phyloP scores from a whole-genome alignment of 805 yeast genomes.

The Candida nonsorbophila region DNA sequence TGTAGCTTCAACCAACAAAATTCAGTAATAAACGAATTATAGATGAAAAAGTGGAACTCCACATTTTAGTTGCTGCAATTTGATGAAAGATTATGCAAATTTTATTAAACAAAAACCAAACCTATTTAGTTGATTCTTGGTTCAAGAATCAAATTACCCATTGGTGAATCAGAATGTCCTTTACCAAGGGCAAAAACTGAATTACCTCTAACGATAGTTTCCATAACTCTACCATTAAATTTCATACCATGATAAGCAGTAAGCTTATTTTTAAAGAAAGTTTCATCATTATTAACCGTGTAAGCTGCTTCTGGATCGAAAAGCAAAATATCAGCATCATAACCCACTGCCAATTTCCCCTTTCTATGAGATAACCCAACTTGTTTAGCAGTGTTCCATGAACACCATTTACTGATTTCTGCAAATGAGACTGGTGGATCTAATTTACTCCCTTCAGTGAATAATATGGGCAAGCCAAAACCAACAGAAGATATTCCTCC shows the following conservation, averaged over 20 bases:
- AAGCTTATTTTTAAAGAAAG: constrained; percentile 78
- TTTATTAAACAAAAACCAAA: too few relatives aligned
- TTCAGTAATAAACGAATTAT: too few relatives aligned
- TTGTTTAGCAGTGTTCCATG: constrained; percentile 78
- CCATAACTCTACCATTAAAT: constrained; percentile 68
- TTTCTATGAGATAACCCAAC: constrained; percentile 70
- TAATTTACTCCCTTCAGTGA: constrained; percentile 63
- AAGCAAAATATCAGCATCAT: constrained; percentile 83
- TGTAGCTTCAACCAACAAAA: too few relatives aligned
- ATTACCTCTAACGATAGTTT: constrained; percentile 75
- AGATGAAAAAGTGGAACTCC: too few relatives aligned
- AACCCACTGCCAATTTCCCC: constrained; percentile 69
- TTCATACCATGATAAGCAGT: constrained; percentile 78
- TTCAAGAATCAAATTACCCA: constrained; percentile 58
- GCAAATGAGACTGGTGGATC: constrained; percentile 45
- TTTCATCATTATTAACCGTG: constrained; percentile 46
- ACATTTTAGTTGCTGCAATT: too few relatives aligned
- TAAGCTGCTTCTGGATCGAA: constrained; percentile 62
- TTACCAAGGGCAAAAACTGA: constrained; percentile 52
- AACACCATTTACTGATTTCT: constrained; percentile 77
- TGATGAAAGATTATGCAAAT: background rate
- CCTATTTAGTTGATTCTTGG: constrained; percentile 37
- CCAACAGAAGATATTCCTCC: constrained; percentile 96
- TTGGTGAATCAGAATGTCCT: constrained; percentile 53
- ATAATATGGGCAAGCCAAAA: constrained; percentile 75